These are phyloP conservation scores for Populus euphratica DNA, from an alignment of 345 rosid species.

Conservation along the genomic window DNA sequence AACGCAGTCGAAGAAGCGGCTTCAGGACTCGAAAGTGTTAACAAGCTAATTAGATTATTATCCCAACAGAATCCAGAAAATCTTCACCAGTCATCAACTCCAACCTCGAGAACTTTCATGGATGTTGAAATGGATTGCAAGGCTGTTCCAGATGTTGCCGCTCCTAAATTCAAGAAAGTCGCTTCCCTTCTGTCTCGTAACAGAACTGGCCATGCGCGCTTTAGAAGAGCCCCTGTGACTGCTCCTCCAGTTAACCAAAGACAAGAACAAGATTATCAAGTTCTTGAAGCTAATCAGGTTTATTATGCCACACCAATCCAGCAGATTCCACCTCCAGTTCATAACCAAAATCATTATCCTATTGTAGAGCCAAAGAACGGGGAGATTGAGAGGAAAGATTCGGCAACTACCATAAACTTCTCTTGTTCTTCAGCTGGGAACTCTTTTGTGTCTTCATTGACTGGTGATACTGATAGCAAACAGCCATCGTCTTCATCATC, in stretches of 20 bases:
- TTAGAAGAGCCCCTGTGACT: slow-evolving; percentile 51
- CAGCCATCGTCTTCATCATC: slow-evolving; percentile 48
- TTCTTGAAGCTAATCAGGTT: slow-evolving; percentile 26
- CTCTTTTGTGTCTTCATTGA: slow-evolving; percentile 50
- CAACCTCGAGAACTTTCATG: slow-evolving; percentile 24
- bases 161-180: slow-evolving; percentile 63
- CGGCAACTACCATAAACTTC: slow-evolving; percentile 59
- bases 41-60: slow-evolving; percentile 22
- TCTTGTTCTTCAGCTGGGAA: slow-evolving; percentile 53
- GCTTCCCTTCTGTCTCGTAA: slow-evolving; percentile 62
- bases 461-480: slow-evolving; percentile 40
- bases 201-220: slow-evolving; percentile 89
- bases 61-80: slow-evolving; percentile 19
- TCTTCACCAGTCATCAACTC: slow-evolving; percentile 19
- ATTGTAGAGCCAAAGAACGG: slow-evolving; percentile 20
- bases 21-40: slow-evolving; percentile 30
- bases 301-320: slow-evolving; percentile 72
- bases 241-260: slow-evolving; percentile 5
- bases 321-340: slow-evolving; percentile 43
- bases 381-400: slow-evolving; percentile 46
- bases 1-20: slow-evolving; percentile 35
- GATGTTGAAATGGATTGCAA: slow-evolving; percentile 51
- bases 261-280: slow-evolving; percentile 13
- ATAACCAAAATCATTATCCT: slow-evolving; percentile 16
- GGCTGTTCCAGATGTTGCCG: slow-evolving; percentile 69